Evolutionary conservation across 2,329 filamentous ascomycete species (phyloP).

Genomic region (Spiromastix sp.): DNA sequence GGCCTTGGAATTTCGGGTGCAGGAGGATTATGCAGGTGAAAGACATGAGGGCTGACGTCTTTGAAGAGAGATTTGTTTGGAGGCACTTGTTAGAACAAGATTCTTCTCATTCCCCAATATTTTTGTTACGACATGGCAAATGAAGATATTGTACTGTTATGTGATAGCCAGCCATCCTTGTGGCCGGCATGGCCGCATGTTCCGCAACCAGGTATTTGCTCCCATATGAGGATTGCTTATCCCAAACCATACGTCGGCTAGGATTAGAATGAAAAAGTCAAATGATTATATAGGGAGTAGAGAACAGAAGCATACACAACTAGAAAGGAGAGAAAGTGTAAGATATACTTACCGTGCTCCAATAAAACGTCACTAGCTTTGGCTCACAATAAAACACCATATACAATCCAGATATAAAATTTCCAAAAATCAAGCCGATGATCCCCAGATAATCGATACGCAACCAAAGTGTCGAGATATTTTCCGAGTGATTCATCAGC

Average conservation of each 20-base stretch:
- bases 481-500: no score
- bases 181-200: no score
- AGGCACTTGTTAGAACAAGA: neutral
- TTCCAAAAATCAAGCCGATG: constrained; percentile 16
- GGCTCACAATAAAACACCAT: constrained; percentile 22
- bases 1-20: constrained; percentile 20
- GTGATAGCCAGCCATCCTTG: no score
- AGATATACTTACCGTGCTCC: constrained; percentile 22
- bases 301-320: no score
- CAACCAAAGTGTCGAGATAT: no score
- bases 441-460: constrained; percentile 21
- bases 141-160: no score
- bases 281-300: neutral
- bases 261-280: constrained; percentile 1
- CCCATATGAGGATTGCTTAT: no score
- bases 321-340: no score
- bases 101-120: no score
- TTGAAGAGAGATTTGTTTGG: constrained; percentile 9
- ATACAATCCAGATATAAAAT: constrained; percentile 23
- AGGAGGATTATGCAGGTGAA: constrained; percentile 23
- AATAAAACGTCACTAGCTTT: constrained; percentile 16
- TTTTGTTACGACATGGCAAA: no score
- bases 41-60: constrained; percentile 29
- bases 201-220: no score
- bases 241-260: no score